phyloP scores from a whole-genome alignment of 768 basidiomycete genomes.

The Pisolithus sp. region DNA sequence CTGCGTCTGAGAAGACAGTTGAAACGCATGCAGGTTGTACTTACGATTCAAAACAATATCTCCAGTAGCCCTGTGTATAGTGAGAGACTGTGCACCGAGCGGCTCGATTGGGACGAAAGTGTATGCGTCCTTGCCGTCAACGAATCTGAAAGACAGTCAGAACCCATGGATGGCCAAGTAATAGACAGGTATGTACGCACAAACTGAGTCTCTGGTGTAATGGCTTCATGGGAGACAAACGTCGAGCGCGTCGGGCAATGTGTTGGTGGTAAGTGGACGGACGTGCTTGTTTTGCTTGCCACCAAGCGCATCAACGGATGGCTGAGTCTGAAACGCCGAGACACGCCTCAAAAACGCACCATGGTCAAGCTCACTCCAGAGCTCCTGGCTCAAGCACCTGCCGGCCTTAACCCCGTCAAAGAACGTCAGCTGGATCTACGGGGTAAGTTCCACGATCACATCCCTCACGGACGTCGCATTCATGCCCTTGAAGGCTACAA shows the following conservation, averaged over 20 bases:
- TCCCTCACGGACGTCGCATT: conserved; percentile 2
- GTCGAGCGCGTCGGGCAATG: conserved; percentile 6
- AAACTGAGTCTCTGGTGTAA: conserved; percentile 70
- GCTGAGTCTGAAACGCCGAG: conserved; percentile 31
- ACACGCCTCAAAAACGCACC: conserved; percentile 14
- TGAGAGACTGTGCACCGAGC: conserved; percentile 56
- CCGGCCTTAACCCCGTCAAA: conserved; percentile 75
- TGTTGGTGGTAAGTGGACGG: conserved; percentile 6
- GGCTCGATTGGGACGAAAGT: conserved; percentile 68
- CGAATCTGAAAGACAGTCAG: conserved; percentile 41
- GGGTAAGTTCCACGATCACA: conserved; percentile 43
- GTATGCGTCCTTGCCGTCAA: conserved; percentile 67
- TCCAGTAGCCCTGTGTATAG: conserved; percentile 67
- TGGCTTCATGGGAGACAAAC: conserved; percentile 46
- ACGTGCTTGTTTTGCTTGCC: conserved; percentile 4
- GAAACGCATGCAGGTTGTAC: conserved; percentile 13
- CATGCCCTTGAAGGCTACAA: conserved; percentile 61
- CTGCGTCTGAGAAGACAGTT: background rate
- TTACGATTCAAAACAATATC: conserved; percentile 66
- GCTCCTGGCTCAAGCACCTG: conserved; percentile 76
- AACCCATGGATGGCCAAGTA: conserved; percentile 4
- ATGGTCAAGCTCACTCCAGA: conserved; percentile 92
- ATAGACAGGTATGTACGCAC: conserved; percentile 32
- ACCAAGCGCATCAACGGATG: background rate
- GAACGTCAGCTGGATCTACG: conserved; percentile 89